These are phyloP conservation scores for Avena sativa DNA, from an alignment of 176 grass and related monocot genomes.

Conservation along the genomic window DNA sequence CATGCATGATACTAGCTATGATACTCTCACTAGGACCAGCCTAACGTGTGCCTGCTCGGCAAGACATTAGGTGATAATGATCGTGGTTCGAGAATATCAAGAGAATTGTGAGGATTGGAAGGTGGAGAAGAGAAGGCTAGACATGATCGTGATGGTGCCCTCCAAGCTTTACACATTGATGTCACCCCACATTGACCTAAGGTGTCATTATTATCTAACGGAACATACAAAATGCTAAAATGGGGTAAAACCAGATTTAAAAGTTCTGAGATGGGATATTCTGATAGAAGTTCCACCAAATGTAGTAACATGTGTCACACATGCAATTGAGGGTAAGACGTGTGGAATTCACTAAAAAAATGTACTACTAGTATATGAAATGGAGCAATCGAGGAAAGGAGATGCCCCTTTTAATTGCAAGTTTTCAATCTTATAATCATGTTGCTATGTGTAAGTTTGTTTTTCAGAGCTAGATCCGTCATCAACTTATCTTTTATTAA, in stretches of 20 bases:
- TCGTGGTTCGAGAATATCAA: neutral
- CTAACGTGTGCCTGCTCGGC: neutral
- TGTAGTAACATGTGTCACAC: neutral
- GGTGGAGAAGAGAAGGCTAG: neutral
- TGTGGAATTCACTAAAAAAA: neutral
- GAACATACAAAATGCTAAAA: neutral
- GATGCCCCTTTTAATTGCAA: neutral
- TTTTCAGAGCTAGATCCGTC: neutral
- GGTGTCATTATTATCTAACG: too few species aligned
- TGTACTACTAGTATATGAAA: neutral
- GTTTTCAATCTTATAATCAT: neutral
- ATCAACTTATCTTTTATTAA: neutral
- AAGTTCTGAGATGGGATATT: neutral
- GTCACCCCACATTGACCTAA: too few species aligned
- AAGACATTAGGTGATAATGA: neutral
- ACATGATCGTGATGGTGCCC: neutral
- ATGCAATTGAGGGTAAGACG: neutral
- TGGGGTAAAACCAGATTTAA: neutral
- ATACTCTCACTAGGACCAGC: too few species aligned
- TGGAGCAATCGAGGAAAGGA: neutral
- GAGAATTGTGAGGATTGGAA: neutral
- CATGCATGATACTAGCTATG: too few species aligned
- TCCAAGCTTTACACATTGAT: too few species aligned
- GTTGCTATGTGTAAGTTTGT: neutral
- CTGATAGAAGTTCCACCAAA: neutral